Evolutionary conservation across 768 basidiomycete species (phyloP), one percentile per base, ranked within the genome.

Genomic region (Amanita inopinata): DNA sequence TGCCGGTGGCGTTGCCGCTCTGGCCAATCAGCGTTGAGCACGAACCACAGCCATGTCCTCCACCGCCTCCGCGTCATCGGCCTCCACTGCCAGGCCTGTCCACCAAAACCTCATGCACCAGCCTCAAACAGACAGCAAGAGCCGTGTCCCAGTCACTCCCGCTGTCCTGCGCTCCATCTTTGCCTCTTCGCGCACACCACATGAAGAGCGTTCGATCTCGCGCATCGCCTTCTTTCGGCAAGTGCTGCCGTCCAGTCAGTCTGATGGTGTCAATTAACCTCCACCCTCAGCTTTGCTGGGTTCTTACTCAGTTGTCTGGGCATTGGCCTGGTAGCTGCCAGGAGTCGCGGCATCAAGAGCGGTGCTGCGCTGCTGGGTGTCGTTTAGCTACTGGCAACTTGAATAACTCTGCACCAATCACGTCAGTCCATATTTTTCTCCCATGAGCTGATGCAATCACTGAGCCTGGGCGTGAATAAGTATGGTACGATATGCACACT

Each of bases 181-280:
- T 58, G 77, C 88, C 19, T 90, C 86, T 9, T 90, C 87, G 15
- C 75, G 87, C 10, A 81, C 83, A 0, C 76, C 82, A 2, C 65
- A 81, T 43, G 87, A 91, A 56, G 87, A 91, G 57, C 75, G 88
- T 20, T 79, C 83, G 0, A 78, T 91, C 40, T 91, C 87, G 28
- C 75, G 86, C 10, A 70, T 87, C 39, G 87, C 88, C 22, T 91
- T 91, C 66, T 90, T 90, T 60, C 75, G 88, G 87, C 84, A 58
- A 34, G 53, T 40, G 43, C 43, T 40, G 17, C 32, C 27, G 45
- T 30, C 40, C 39, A 33, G 18, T 23, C 41, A 38, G 14, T 40
- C 14, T 33, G 14, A 38, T 31, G 8, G 25, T 38, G 22, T 34
- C 32, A 11, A 45, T 45, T 46, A 15, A 45, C 19, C 10, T 28